These are phyloP conservation scores for Alternaria panax DNA, from an alignment of 2,329 filamentous ascomycete species.

Conservation along the genomic window DNA sequence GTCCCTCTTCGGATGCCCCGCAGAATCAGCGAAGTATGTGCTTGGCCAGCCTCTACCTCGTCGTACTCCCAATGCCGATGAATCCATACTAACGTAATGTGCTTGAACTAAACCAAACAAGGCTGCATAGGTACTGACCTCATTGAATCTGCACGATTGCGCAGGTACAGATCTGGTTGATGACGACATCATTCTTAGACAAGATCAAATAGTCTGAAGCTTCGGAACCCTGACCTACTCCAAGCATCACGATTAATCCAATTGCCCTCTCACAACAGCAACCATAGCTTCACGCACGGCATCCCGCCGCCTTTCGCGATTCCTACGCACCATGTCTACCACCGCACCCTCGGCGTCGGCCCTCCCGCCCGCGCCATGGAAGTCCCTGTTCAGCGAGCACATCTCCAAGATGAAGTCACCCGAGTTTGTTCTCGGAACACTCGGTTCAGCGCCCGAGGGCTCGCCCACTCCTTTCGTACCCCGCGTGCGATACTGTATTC, in stretches of 20 bases:
- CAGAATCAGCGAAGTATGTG: neutral
- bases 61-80: neutral
- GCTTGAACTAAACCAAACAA: neutral
- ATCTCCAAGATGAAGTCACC: constrained; percentile 58
- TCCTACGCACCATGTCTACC: constrained; percentile 56
- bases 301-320: constrained; percentile 49
- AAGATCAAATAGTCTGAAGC: constrained; percentile 8
- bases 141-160: constrained; percentile 16
- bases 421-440: constrained; percentile 61
- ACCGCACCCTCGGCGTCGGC: constrained; percentile 49
- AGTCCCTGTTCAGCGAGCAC: constrained; percentile 58
- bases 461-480: constrained; percentile 55
- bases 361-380: constrained; percentile 60
- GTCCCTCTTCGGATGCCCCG: neutral
- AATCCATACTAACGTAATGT: neutral
- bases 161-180: constrained; percentile 17
- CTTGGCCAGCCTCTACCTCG: neutral
- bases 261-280: constrained; percentile 22
- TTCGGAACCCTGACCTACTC: neutral
- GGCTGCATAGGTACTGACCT: constrained; percentile 13
- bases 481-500: constrained; percentile 80
- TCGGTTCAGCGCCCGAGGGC: constrained; percentile 53
- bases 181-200: constrained; percentile 29
- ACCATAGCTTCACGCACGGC: constrained; percentile 51
- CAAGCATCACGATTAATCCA: constrained; percentile 5